phyloP scores from a whole-genome alignment of 768 basidiomycete species.

The Cubamyces sp. region DNA sequence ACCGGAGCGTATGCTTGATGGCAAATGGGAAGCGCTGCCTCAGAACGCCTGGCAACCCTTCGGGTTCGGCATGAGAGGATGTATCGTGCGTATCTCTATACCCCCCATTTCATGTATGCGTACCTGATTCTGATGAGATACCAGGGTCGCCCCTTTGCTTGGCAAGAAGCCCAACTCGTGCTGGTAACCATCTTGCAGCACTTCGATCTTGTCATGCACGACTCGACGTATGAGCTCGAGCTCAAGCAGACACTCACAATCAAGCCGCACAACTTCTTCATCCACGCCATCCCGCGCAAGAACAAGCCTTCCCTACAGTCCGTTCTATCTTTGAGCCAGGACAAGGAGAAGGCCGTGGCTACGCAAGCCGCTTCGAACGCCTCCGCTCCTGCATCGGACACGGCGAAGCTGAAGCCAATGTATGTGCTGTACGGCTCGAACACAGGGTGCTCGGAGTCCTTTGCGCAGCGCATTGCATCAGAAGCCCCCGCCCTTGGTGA shows the following conservation, averaged over 20 bases:
- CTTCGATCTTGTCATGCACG: constrained; percentile 48
- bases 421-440: constrained; percentile 50
- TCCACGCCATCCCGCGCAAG: constrained; percentile 38
- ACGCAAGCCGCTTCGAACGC: neutral
- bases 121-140: neutral
- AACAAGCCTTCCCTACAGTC: constrained; percentile 3
- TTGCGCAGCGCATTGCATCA: constrained; percentile 48
- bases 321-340: constrained; percentile 9
- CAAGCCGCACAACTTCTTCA: constrained; percentile 48
- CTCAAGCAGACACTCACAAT: constrained; percentile 51
- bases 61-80: constrained; percentile 32
- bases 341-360: neutral
- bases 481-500: constrained; percentile 43
- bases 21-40: constrained; percentile 50
- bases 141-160: constrained; percentile 48
- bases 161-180: constrained; percentile 50
- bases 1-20: constrained; percentile 55
- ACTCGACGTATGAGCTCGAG: constrained; percentile 48
- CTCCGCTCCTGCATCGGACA: neutral
- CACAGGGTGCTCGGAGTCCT: constrained; percentile 51
- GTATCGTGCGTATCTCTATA: constrained; percentile 26
- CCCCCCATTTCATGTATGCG: neutral
- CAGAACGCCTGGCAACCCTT: constrained; percentile 50
- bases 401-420: constrained; percentile 32
- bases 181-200: constrained; percentile 47